Base-by-base conservation (phyloP, 305 asterid genomes). In the Solanum aculeatissimum region DNA sequence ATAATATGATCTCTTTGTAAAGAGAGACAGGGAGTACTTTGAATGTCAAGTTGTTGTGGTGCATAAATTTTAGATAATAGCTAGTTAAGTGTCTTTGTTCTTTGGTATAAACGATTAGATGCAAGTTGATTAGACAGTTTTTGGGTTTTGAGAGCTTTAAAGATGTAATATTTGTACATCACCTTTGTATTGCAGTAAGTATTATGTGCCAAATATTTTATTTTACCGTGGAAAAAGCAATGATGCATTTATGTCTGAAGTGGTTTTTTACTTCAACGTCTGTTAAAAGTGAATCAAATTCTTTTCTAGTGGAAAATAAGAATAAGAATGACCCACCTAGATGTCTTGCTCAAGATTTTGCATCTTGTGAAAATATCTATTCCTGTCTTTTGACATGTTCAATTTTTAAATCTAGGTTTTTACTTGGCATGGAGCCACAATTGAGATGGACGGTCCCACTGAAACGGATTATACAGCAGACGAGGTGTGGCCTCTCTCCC, bases 391-490 rank as follows among this genome's bases (percentile, higher is more conserved):
- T 57, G 70, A 87, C 88, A 84, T 85, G 85, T 69, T 85, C 45
- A 63, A 84, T 58, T 83, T 88, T 42, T 18, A 9, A 79, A 23
- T 27, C 87, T 85, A 94, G 98, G 96, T 94, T 81, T 97, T 97
- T 87, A 93, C 98, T 10, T 97, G 99, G 99, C 89, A 94, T 85
- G 98, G 99, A 79, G 99, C 98, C 29, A 92, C 97, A 38, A 90
- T 97, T 86, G 98, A 97, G 89, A 85, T 95, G 90, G 98, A 97
- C 62, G 99, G 98, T 86, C 75, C 90, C 47, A 91, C 98, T 66
- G 98, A 97, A 92, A 94, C 98, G 42, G 98, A 95, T 85, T 95
- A 97, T 88, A 92, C 94, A 68, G 98, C 98, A 47, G 99, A 97
- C 83, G 98, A 97, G 98, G 98, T 97, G 89, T 78, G 81, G 9